These are phyloP conservation scores for Solanum boliviense DNA, from an alignment of 257 asterid genomes.

Conservation along the genomic window DNA sequence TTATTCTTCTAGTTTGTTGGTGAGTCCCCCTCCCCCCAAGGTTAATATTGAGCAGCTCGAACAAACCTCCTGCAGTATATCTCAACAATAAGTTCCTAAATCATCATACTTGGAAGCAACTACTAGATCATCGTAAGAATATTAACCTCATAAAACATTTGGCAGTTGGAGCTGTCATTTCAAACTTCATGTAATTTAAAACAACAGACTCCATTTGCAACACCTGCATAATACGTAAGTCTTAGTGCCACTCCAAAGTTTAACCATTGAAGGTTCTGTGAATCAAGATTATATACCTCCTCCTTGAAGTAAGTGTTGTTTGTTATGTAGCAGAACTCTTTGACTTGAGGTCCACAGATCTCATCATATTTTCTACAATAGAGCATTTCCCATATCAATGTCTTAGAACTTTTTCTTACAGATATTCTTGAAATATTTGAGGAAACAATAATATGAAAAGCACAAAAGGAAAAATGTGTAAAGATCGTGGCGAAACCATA, in stretches of 20 bases:
- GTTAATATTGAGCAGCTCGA: no score
- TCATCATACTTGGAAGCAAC: no score
- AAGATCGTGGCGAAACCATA: neutral
- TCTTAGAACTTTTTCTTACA: neutral
- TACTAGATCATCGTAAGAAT: no score
- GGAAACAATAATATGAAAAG: neutral
- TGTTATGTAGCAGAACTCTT: conserved; percentile 84
- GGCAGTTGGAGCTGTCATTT: no score
- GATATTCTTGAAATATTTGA: neutral
- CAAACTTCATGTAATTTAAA: no score
- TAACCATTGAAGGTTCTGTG: neutral
- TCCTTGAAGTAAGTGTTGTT: conserved; percentile 76
- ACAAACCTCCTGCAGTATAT: no score
- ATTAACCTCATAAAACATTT: no score
- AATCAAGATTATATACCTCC: conserved; percentile 8
- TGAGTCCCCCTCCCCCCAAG: no score
- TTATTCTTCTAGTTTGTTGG: no score
- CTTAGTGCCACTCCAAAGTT: neutral
- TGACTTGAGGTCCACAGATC: conserved; percentile 82
- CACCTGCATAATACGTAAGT: no score
- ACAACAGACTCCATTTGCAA: no score
- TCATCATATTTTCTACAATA: conserved; percentile 76
- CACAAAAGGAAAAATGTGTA: neutral
- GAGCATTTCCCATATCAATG: neutral
- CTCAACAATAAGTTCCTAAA: no score